Evolutionary conservation across 2,329 filamentous ascomycete species (phyloP).

Genomic region (Trichoderma lentiforme): DNA sequence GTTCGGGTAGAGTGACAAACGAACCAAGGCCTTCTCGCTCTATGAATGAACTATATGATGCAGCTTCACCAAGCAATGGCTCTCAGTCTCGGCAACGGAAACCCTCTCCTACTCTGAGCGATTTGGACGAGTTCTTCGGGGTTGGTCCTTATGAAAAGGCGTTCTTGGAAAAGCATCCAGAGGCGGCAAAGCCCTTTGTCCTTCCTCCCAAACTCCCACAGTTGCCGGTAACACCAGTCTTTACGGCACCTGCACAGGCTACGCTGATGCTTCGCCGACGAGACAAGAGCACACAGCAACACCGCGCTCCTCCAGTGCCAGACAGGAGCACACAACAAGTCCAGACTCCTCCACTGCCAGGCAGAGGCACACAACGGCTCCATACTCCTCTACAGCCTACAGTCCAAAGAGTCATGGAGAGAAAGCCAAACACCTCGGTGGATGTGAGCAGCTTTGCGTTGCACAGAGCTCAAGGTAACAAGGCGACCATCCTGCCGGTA

Average conservation of each 20-base stretch:
- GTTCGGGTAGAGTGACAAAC: too few relatives aligned
- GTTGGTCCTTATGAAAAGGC: constrained; percentile 6
- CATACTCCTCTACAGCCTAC: neutral
- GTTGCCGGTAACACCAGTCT: neutral
- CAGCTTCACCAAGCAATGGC: neutral
- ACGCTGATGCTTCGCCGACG: neutral
- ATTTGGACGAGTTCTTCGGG: constrained; percentile 12
- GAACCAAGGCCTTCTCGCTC: neutral
- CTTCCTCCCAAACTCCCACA: neutral
- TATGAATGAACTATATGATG: neutral
- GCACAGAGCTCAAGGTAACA: constrained; percentile 23
- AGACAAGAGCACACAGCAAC: neutral
- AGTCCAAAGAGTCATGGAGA: neutral
- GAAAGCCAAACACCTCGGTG: neutral
- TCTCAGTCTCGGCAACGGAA: neutral
- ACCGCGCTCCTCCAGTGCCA: neutral
- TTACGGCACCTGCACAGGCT: neutral
- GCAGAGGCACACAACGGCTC: neutral
- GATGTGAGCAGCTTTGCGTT: constrained; percentile 25
- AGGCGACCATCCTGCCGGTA: constrained; percentile 25
- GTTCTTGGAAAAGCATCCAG: constrained; percentile 4
- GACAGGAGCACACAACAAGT: neutral
- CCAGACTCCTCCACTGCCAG: neutral
- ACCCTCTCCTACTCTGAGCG: neutral
- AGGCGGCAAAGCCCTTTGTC: constrained; percentile 1